phyloP scores from a whole-genome alignment of 2,329 filamentous ascomycete species.

The Aspergillaceae sp. region DNA sequence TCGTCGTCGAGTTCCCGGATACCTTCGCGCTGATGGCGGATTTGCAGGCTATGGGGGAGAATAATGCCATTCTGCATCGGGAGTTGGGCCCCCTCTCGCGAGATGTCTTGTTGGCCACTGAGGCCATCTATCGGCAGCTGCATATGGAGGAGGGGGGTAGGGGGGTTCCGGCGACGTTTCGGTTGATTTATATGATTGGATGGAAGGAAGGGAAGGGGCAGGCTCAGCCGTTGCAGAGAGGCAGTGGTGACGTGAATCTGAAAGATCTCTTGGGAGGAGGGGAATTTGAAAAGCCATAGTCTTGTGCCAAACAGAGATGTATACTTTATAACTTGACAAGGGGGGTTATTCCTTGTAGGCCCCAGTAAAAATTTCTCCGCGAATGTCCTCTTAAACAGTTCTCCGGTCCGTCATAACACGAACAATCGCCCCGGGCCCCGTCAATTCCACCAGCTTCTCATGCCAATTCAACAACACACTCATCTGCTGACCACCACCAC shows the following conservation, averaged over 20 bases:
- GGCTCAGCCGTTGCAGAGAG: slow-evolving; percentile 68
- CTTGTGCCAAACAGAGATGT: not conserved
- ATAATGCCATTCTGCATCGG: slow-evolving; percentile 76
- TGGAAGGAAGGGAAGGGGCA: slow-evolving; percentile 84
- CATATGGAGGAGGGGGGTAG: slow-evolving; percentile 67
- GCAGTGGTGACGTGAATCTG: slow-evolving; percentile 77
- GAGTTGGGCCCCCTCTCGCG: slow-evolving; percentile 68
- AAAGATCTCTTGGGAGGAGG: slow-evolving; percentile 64
- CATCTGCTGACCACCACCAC: slow-evolving; percentile 78
- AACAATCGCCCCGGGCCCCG: slow-evolving; percentile 84
- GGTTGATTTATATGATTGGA: slow-evolving; percentile 97
- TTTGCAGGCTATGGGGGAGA: slow-evolving; percentile 92
- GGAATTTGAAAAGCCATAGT: slow-evolving; percentile 23
- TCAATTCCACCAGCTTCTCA: slow-evolving; percentile 93
- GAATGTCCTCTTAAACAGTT: slow-evolving; percentile 52
- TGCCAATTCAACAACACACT: slow-evolving; percentile 97
- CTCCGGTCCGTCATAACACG: slow-evolving; percentile 94
- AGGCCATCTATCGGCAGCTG: slow-evolving; percentile 79
- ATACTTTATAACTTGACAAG: no score
- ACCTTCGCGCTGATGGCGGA: slow-evolving; percentile 87
- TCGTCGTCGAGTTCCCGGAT: slow-evolving; percentile 88
- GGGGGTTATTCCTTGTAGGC: no score
- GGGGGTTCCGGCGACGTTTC: slow-evolving; percentile 76
- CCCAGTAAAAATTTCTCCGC: no score
- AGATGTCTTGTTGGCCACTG: slow-evolving; percentile 78